Conservation (phyloP, 768 basidiomycete species). For the Kwoniella botswanensis region DNA sequence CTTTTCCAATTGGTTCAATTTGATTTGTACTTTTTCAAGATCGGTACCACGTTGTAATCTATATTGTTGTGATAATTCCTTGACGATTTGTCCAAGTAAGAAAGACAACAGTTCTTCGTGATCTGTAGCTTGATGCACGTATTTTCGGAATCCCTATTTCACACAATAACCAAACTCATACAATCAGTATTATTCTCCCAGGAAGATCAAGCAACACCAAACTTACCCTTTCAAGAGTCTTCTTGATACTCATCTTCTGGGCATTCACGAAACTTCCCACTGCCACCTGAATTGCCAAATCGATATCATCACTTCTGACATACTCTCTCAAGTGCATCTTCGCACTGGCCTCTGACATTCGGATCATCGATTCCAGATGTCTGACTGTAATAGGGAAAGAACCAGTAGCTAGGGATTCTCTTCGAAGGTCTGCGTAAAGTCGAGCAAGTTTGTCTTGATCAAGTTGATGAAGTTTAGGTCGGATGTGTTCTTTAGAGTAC, state of each 20-base stretch:
- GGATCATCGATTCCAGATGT: constrained; percentile 98
- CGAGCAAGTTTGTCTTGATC: constrained; percentile 93
- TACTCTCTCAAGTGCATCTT: constrained; percentile 98
- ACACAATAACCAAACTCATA: not conserved
- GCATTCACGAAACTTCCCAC: constrained; percentile 93
- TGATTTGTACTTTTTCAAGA: constrained; percentile 76
- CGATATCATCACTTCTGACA: constrained; percentile 93
- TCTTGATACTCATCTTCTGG: constrained; percentile 98
- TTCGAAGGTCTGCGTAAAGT: constrained; percentile 92
- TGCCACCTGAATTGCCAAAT: constrained; percentile 93
- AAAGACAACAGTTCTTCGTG: constrained; percentile 95
- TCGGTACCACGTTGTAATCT: constrained; percentile 70
- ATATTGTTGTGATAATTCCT: constrained; percentile 85
- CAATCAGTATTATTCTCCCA: not conserved
- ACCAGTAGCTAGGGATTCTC: constrained; percentile 96
- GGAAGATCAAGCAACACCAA: not conserved
- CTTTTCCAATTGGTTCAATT: constrained; percentile 81
- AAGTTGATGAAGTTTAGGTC: constrained; percentile 89
- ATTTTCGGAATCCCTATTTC: constrained; percentile 89
- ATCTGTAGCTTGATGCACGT: constrained; percentile 91
- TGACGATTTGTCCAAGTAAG: constrained; percentile 89
- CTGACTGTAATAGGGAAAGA: constrained; percentile 98
- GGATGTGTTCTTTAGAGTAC: constrained; percentile 92
- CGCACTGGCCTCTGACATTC: constrained; percentile 97
- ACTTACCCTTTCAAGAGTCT: constrained; percentile 89